A percentile compares a stretch with the other conserved stretches of the same genome.
Evolutionary conservation across 345 rosid genomes (phyloP).

Genomic region (Lepidium didymum): DNA sequence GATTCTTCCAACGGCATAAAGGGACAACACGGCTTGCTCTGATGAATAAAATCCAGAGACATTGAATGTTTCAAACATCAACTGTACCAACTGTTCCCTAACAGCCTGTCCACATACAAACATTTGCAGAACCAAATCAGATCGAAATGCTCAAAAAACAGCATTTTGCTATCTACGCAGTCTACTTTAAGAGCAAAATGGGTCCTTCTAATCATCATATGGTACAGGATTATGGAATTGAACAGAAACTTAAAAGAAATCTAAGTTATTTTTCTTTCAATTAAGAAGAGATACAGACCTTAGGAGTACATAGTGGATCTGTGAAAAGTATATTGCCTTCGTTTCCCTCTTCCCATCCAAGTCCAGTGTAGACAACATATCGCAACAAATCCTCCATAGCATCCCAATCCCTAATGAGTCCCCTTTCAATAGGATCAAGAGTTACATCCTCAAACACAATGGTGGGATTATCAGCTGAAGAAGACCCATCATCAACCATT

Average conservation of each 20-base stretch:
- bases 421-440: slow-evolving; percentile 78
- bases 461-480: slow-evolving; percentile 38
- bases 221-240: not conserved
- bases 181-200: not conserved
- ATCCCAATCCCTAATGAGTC: slow-evolving; percentile 86
- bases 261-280: not conserved
- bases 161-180: not conserved
- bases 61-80: slow-evolving; percentile 97
- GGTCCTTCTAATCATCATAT: not conserved
- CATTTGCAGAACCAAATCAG: not conserved
- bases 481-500: slow-evolving; percentile 62
- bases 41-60: slow-evolving; percentile 97
- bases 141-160: not conserved
- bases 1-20: slow-evolving; percentile 94
- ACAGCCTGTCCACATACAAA: slow-evolving; percentile 50
- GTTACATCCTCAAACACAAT: slow-evolving; percentile 44
- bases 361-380: slow-evolving; percentile 80
- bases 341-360: slow-evolving; percentile 97
- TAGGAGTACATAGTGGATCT: slow-evolving; percentile 88
- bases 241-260: not conserved
- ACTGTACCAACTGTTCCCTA: slow-evolving; percentile 87
- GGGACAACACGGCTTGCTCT: slow-evolving; percentile 94
- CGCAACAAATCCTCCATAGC: slow-evolving; percentile 93
- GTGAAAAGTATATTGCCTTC: slow-evolving; percentile 96
- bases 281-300: slow-evolving; percentile 42